These are phyloP conservation scores for Podospora pseudocomata DNA, from an alignment of 495 filamentous ascomycete species.

Conservation along the genomic window DNA sequence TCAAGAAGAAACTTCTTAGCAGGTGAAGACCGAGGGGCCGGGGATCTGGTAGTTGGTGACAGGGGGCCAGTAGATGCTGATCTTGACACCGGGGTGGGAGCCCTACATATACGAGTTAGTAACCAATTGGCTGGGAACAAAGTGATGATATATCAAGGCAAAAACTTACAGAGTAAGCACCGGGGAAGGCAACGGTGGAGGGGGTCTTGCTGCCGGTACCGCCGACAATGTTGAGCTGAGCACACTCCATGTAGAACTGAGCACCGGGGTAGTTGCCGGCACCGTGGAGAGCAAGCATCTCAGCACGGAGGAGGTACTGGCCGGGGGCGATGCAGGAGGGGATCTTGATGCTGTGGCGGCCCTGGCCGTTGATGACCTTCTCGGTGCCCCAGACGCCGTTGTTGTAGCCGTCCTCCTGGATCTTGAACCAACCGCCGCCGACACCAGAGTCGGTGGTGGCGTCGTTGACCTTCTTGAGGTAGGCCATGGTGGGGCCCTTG, in stretches of 20 bases:
- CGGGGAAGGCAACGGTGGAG: constrained; percentile 38
- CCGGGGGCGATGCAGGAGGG: constrained; percentile 45
- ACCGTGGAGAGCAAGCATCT: constrained; percentile 52
- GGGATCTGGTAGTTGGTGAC: constrained; percentile 40
- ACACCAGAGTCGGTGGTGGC: constrained; percentile 41
- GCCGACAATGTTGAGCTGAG: constrained; percentile 47
- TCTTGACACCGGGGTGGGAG: constrained; percentile 43
- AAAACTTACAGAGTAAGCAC: constrained; percentile 37
- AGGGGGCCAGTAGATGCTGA: constrained; percentile 45
- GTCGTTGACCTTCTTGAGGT: constrained; percentile 49
- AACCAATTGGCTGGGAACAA: not conserved
- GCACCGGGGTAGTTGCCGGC: constrained; percentile 41
- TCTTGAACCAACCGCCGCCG: constrained; percentile 51
- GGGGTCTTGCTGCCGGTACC: constrained; percentile 30
- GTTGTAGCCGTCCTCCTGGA: constrained; percentile 44
- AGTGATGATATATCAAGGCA: not conserved
- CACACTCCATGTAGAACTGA: constrained; percentile 55
- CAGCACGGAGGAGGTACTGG: constrained; percentile 51
- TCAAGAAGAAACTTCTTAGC: constrained; percentile 13
- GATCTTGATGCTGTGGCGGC: constrained; percentile 43
- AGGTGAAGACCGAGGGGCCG: constrained; percentile 36
- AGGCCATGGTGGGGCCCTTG: constrained; percentile 46
- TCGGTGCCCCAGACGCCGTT: constrained; percentile 43
- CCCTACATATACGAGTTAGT: constrained; percentile 14
- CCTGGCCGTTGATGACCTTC: constrained; percentile 46